Evolutionary conservation across 352 stramenopile genomes (phyloP).

Genomic region (Globisporangium viniferum): DNA sequence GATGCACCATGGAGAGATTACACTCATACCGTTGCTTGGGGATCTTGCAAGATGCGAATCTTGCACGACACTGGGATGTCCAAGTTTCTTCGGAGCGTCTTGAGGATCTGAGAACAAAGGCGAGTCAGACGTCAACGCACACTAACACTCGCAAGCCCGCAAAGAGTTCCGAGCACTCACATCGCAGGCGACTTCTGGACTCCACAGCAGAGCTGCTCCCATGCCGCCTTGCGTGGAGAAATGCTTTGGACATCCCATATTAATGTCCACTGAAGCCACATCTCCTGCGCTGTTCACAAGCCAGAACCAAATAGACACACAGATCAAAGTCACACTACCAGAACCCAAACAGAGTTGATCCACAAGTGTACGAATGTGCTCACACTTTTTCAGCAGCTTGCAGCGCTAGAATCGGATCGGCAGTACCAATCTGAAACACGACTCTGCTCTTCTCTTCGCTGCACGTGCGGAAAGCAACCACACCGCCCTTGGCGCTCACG

Average conservation of each 20-base stretch:
- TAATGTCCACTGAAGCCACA: constrained; percentile 90
- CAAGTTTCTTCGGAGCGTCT: constrained; percentile 74
- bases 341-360: neutral
- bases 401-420: constrained; percentile 67
- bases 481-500: constrained; percentile 76
- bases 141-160: neutral
- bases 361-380: constrained; percentile 14
- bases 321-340: neutral
- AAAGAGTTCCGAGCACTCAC: constrained; percentile 23
- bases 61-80: constrained; percentile 87
- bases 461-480: constrained; percentile 87
- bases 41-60: constrained; percentile 75
- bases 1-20: neutral
- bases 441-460: constrained; percentile 74
- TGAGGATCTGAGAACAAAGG: constrained; percentile 54
- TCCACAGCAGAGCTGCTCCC: constrained; percentile 89
- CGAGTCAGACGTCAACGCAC: neutral
- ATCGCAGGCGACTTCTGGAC: constrained; percentile 84
- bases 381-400: constrained; percentile 77
- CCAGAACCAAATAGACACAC: neutral
- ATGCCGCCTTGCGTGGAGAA: constrained; percentile 92
- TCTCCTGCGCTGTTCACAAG: constrained; percentile 51
- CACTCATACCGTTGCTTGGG: constrained; percentile 52
- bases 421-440: constrained; percentile 89
- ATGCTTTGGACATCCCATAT: constrained; percentile 95